Evolutionary conservation across 2,329 filamentous ascomycete genomes (phyloP).

Genomic region (Pseudogymnoascus sp.): DNA sequence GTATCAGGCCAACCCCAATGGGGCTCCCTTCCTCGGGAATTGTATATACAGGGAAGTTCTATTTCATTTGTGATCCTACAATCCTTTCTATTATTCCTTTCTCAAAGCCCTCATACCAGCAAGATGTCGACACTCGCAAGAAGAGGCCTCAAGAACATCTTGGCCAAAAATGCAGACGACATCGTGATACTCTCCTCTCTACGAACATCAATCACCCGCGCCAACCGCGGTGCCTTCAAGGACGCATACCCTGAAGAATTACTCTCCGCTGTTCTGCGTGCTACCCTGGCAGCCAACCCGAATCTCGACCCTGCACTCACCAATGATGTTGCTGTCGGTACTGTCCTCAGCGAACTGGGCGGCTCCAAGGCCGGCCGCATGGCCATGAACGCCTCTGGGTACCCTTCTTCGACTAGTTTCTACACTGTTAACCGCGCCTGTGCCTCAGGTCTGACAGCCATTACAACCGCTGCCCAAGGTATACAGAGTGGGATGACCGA

Average conservation of each 20-base stretch:
- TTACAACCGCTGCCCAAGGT: constrained; percentile 64
- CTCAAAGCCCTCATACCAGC: not conserved
- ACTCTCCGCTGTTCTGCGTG: constrained; percentile 57
- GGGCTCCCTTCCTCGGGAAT: constrained; percentile 2
- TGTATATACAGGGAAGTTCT: not conserved
- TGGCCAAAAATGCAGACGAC: constrained; percentile 72
- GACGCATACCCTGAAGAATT: constrained; percentile 89
- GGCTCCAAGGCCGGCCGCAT: constrained; percentile 86
- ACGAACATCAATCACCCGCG: constrained; percentile 76
- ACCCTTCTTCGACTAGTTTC: constrained; percentile 62
- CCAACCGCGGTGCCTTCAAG: constrained; percentile 75
- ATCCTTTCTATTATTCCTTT: not conserved
- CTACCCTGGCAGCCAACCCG: constrained; percentile 64
- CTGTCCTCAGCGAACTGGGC: constrained; percentile 83
- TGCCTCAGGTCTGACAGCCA: constrained; percentile 66
- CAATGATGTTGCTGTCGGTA: constrained; percentile 78
- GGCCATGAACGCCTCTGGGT: constrained; percentile 79
- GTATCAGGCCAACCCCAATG: not conserved
- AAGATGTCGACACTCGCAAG: constrained; percentile 34
- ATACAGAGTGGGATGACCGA: constrained; percentile 69
- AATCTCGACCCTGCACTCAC: constrained; percentile 61
- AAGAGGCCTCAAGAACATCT: constrained; percentile 65
- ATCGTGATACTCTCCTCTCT: constrained; percentile 85
- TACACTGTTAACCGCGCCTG: constrained; percentile 88
- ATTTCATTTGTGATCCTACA: constrained; percentile 1